Evolutionary conservation across 2,329 filamentous ascomycete species (phyloP).

Genomic region (Endoconidiophora polonica): DNA sequence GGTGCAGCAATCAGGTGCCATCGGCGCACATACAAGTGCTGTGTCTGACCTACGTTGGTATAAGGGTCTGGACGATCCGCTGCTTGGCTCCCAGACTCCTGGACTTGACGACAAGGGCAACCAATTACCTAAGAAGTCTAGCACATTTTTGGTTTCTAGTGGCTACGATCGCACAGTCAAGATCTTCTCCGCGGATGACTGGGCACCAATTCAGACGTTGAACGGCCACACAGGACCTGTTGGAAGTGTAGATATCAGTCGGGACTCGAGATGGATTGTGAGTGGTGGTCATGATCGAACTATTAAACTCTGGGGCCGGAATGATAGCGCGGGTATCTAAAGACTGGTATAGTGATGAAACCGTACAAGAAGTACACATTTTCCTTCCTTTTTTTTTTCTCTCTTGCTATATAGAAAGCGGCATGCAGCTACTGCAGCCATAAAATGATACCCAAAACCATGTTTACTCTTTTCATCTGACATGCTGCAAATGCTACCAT

Average conservation of each 20-base stretch:
- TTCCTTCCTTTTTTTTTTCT: neutral
- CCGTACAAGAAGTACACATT: too few relatives aligned
- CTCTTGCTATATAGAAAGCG: neutral
- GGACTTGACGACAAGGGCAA: conserved; percentile 46
- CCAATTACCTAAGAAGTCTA: conserved; percentile 61
- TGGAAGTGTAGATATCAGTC: conserved; percentile 73
- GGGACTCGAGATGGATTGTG: conserved; percentile 79
- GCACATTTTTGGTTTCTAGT: conserved; percentile 77
- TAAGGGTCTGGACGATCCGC: conserved; percentile 65
- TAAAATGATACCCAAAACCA: neutral
- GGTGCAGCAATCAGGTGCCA: conserved; percentile 64
- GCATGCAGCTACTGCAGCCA: too few relatives aligned
- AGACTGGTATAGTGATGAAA: neutral
- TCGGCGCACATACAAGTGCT: conserved; percentile 80
- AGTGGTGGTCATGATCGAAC: conserved; percentile 89
- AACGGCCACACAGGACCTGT: conserved; percentile 87
- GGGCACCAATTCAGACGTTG: conserved; percentile 73
- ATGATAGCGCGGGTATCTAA: conserved; percentile 46
- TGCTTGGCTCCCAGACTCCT: conserved; percentile 38
- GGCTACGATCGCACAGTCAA: conserved; percentile 95
- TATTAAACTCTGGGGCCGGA: conserved; percentile 88
- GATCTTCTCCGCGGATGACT: conserved; percentile 91
- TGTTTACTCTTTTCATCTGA: neutral
- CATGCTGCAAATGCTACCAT: neutral
- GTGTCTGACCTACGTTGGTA: conserved; percentile 91